Evolutionary conservation across 2,329 filamentous ascomycete species (phyloP).

Genomic region (Hysterium pulicare): DNA sequence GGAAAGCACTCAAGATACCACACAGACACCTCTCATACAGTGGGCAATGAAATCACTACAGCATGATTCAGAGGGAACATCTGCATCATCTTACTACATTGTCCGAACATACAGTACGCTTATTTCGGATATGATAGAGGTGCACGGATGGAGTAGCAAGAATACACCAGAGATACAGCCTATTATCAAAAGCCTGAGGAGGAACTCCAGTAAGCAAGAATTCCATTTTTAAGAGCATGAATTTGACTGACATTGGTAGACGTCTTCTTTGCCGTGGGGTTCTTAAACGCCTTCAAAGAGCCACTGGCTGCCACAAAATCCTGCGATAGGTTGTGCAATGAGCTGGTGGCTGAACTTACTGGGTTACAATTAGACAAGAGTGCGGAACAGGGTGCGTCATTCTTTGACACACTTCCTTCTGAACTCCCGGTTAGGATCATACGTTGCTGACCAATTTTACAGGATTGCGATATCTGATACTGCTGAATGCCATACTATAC

Average conservation of each 20-base stretch:
- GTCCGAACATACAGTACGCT: slow-evolving; percentile 39
- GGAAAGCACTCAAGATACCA: slow-evolving; percentile 11
- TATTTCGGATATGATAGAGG: slow-evolving; percentile 39
- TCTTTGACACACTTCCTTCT: too few species aligned
- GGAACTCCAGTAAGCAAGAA: slow-evolving; percentile 15
- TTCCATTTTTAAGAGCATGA: neutral
- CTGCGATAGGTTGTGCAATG: slow-evolving; percentile 55
- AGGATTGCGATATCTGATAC: slow-evolving; percentile 49
- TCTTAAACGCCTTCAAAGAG: slow-evolving; percentile 48
- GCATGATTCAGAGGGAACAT: slow-evolving; percentile 17
- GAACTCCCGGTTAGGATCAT: too few species aligned
- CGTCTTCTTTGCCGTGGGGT: slow-evolving; percentile 45
- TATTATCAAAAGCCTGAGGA: slow-evolving; percentile 27
- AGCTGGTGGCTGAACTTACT: slow-evolving; percentile 59
- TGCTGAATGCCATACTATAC: slow-evolving; percentile 54
- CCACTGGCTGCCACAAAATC: slow-evolving; percentile 47
- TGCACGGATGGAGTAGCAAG: slow-evolving; percentile 38
- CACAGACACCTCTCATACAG: slow-evolving; percentile 19
- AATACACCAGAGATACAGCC: slow-evolving; percentile 36
- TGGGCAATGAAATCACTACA: slow-evolving; percentile 24
- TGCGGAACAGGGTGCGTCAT: slow-evolving; percentile 39
- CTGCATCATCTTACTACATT: slow-evolving; percentile 39
- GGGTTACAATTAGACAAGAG: slow-evolving; percentile 47
- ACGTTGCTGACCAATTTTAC: neutral
- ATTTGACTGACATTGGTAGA: slow-evolving; percentile 25